Conservation (phyloP, 2,329 filamentous ascomycete genomes). For the Ophiostoma ips region DNA sequence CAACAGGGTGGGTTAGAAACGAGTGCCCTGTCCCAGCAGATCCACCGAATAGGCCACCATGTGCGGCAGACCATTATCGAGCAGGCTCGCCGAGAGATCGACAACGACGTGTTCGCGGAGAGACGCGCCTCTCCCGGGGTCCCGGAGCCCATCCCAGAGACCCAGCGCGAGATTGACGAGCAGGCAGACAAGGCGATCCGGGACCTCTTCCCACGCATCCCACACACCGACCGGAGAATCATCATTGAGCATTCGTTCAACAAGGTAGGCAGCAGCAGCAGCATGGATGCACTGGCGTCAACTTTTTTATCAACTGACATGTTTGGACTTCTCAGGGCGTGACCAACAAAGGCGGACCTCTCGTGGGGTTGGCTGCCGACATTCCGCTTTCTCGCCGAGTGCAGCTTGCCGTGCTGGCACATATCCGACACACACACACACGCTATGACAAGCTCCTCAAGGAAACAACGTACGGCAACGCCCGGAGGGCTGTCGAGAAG, state of each 20-base stretch:
- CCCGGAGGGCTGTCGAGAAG: slow-evolving; percentile 45
- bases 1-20: background rate
- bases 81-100: slow-evolving; percentile 28
- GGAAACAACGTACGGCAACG: slow-evolving; percentile 44
- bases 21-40: slow-evolving; percentile 28
- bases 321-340: slow-evolving; percentile 33
- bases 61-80: slow-evolving; percentile 46
- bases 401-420: slow-evolving; percentile 50
- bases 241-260: slow-evolving; percentile 51
- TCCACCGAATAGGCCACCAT: slow-evolving; percentile 47
- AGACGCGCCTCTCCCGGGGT: slow-evolving; percentile 5
- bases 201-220: slow-evolving; percentile 52
- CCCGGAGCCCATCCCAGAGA: slow-evolving; percentile 46
- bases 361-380: slow-evolving; percentile 42
- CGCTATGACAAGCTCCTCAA: slow-evolving; percentile 47
- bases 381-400: slow-evolving; percentile 47
- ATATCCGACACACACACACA: slow-evolving; percentile 54
- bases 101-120: slow-evolving; percentile 17
- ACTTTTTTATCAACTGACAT: background rate
- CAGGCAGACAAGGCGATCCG: slow-evolving; percentile 49
- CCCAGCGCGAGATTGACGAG: slow-evolving; percentile 44
- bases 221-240: slow-evolving; percentile 46
- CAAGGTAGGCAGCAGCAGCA: slow-evolving; percentile 34
- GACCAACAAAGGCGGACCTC: slow-evolving; percentile 36
- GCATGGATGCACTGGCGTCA: background rate